Conservation (phyloP, 2,329 filamentous ascomycete species). For the Thermothelomyces thermophilus region DNA sequence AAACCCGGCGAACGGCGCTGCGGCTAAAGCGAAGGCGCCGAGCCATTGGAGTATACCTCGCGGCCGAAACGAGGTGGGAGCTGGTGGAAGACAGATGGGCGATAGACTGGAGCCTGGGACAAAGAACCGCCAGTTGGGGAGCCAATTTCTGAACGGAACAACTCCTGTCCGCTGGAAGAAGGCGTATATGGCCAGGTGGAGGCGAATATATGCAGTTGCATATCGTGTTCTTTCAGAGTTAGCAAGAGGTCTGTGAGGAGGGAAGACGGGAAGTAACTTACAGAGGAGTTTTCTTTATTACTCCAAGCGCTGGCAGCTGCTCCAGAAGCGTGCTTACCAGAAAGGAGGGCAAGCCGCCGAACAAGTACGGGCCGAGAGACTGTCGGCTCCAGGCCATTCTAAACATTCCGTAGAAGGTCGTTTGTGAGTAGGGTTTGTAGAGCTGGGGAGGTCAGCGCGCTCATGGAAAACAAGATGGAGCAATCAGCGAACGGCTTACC, state of each 20-base stretch:
- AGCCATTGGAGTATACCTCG: constrained; percentile 39
- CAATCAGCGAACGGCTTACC: constrained; percentile 30
- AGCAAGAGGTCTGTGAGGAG: background rate
- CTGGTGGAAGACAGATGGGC: constrained; percentile 42
- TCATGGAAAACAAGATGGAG: too few relatives aligned
- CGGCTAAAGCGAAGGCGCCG: constrained; percentile 35
- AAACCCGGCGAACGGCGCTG: constrained; percentile 43
- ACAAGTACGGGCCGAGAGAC: constrained; percentile 30
- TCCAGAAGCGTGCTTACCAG: constrained; percentile 31
- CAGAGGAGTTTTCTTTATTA: constrained; percentile 3
- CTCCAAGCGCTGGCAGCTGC: constrained; percentile 19
- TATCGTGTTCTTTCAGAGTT: constrained; percentile 15
- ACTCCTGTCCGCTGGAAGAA: constrained; percentile 47
- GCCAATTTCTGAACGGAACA: constrained; percentile 33
- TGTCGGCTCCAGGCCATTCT: constrained; percentile 30
- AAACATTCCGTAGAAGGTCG: constrained; percentile 43
- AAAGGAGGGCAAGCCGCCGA: constrained; percentile 37
- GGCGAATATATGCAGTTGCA: constrained; percentile 33
- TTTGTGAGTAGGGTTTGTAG: constrained; percentile 43
- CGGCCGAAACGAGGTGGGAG: constrained; percentile 33
- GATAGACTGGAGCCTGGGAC: constrained; percentile 48
- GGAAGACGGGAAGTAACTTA: background rate
- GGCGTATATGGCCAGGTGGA: constrained; percentile 47
- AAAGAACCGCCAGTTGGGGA: constrained; percentile 46
- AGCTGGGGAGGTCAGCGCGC: constrained; percentile 32